Base-by-base conservation (phyloP, 1,139 yeast genomes). In the Saccharomyces hybrid region DNA sequence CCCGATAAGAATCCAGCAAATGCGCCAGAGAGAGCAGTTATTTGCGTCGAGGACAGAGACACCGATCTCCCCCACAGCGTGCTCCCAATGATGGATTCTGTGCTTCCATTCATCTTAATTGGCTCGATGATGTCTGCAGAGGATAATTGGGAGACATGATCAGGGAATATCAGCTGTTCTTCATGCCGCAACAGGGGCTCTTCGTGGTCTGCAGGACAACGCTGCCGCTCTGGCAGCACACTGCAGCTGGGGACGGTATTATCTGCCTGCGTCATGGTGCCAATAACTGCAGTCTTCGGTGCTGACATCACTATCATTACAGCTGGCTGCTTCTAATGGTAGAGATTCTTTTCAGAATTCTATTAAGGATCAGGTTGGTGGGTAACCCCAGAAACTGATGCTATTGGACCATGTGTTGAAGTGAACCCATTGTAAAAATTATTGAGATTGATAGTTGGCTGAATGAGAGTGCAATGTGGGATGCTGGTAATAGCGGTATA, bases 111-210 rank as follows among this genome's bases (percentile, higher is more conserved):
- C 28, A 20, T 14, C n/a, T 31, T 8, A 26, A 47, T 16, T 5
- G 47, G 47, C 47, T 51, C 53, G 27, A 51, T 51, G 16, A 51
- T 32, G 47, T 51, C 53, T 6, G 53, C 28, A 9, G 53, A 51
- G 8, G 53, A 32, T 32, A 51, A 46, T 14, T 48, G 52, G 16
- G 53, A 51, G 14, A 50, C 50, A 47, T 49, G 47, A 31, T 51
- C 53, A 3, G 53, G 53, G 38, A 51, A 51, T 31, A 31, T 31
- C 34, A 31, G n/a, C n/a, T 31, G 34, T 31, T 31, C 34, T 31
- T 31, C 34, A 31, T 31, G 34, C 34, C 11, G 34, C n/a, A 31
- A 31, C 34, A 31, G 34, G 34, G 34, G 34, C 34, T 31, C n/a
- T 31, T 31, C 34, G 34, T 31, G 34, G n/a, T 31, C 34, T 11